Evolutionary conservation across 108 stramenopile genomes (phyloP), one percentile per base, ranked within the genome.

Genomic region (Nannochloropsis salina): DNA sequence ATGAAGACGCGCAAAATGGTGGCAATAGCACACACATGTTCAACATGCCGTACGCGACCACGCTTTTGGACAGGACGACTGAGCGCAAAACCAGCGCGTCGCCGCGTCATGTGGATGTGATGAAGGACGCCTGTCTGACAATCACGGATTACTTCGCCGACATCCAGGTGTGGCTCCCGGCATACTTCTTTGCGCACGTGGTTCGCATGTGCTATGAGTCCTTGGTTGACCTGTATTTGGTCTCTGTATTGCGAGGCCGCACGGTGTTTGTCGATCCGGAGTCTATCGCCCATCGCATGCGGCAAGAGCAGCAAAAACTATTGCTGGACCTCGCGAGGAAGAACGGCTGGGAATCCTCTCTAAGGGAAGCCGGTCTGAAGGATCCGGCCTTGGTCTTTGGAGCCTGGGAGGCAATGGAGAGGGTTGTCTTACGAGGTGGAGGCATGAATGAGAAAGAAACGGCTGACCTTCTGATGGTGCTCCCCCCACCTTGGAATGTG

Each of bases 401-500:
- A 8, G 61, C 61, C 4, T 74, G 61, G 61, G 61, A 74, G 15
- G 61, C 61, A n/a, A 74, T 74, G 8, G n/a, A n/a, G 61, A n/a
- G n/a, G 6, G 61, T 74, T 15, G 6, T 74, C 0, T n/a, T 74
- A n/a, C 15, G n/a, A 2, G 61, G 61, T 4, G 61, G 8, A 3
- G 61, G 61, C 15, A n/a, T 74, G 61, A 6, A n/a, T 15, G n/a
- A 74, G 4, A n/a, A 74, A 6, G n/a, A n/a, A n/a, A 74, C 61
- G 61, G 61, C 61, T 15, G 6, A 15, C 3, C 61, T 74, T 15
- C n/a, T 74, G 61, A 74, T 74, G 61, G 61, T 74, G 61, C n/a
- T 74, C 20, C 61, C 61, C 15, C 61, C 61, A 74, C 61, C 61
- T 15, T 74, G 61, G 61, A 74, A 74, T 74, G 61, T 74, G 61